Conservation (phyloP, 441 rosid genomes). For the Eruca vesicaria region DNA sequence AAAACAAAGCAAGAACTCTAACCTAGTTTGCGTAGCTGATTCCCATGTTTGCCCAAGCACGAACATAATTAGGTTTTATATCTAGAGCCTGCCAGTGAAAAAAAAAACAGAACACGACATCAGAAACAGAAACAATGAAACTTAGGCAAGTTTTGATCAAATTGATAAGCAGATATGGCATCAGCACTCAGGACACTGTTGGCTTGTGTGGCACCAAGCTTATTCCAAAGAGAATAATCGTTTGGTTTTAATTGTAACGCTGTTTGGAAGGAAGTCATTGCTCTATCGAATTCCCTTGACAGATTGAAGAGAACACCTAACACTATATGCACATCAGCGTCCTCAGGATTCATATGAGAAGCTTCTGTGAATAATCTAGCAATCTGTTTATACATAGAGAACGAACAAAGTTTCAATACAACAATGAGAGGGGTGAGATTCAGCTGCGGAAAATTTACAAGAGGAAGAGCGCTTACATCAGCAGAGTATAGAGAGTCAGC, state of each 20-base stretch:
- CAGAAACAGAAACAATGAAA: constrained; percentile 2
- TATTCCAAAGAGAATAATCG: constrained; percentile 99
- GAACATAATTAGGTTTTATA: constrained; percentile 98
- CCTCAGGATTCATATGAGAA: constrained; percentile 87
- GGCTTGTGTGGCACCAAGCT: constrained; percentile 99
- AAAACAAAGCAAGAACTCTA: constrained; percentile 4
- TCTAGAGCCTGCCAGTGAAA: constrained; percentile 83
- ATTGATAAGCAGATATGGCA: constrained; percentile 97
- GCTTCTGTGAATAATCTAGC: constrained; percentile 85
- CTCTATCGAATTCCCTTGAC: constrained; percentile 90
- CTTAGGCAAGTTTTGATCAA: not conserved
- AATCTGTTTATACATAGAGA: constrained; percentile 47
- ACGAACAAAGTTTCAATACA: constrained; percentile 17
- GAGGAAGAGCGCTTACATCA: constrained; percentile 60
- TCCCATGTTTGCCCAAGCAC: constrained; percentile 99
- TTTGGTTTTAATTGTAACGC: constrained; percentile 90
- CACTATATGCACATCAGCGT: constrained; percentile 92
- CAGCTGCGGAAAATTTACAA: constrained; percentile 7
- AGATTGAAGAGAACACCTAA: constrained; percentile 92
- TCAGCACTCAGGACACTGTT: constrained; percentile 97
- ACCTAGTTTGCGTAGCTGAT: constrained; percentile 99
- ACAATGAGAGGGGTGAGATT: not conserved
- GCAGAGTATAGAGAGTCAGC: constrained; percentile 72
- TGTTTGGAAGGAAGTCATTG: constrained; percentile 75
- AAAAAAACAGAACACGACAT: not conserved